These are phyloP conservation scores for Hydnomerulius pinastri DNA, from an alignment of 768 basidiomycete species.

Conservation along the genomic window DNA sequence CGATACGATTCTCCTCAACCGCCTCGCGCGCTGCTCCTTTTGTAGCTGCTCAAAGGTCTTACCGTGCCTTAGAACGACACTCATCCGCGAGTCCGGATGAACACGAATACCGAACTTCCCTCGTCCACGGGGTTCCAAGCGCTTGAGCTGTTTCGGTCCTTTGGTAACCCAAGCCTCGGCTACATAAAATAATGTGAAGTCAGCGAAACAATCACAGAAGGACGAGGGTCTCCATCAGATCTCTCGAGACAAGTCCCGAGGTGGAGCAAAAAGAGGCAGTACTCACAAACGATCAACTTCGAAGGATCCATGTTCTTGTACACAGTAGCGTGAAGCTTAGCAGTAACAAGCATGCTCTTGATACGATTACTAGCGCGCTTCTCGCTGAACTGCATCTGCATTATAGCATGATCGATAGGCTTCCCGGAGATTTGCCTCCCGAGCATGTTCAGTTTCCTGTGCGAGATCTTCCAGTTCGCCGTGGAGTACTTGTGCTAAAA, in stretches of 20 bases:
- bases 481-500: constrained; percentile 91
- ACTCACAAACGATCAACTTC: constrained; percentile 82
- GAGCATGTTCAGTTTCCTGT: constrained; percentile 89
- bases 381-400: constrained; percentile 96
- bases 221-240: not conserved
- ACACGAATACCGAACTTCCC: constrained; percentile 76
- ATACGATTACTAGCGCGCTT: constrained; percentile 87
- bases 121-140: constrained; percentile 82
- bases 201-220: not conserved
- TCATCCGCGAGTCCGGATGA: constrained; percentile 74
- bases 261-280: not conserved
- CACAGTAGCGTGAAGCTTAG: constrained; percentile 79
- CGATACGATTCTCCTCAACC: constrained; percentile 76
- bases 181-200: constrained; percentile 31
- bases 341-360: constrained; percentile 85
- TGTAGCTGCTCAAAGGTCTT: constrained; percentile 72
- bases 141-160: constrained; percentile 60
- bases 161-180: constrained; percentile 96
- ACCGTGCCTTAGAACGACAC: constrained; percentile 79
- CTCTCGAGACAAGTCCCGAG: not conserved
- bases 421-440: constrained; percentile 86
- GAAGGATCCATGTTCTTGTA: constrained; percentile 73
- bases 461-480: constrained; percentile 89
- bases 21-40: constrained; percentile 61
- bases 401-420: constrained; percentile 91